Evolutionary conservation across 1,139 yeast genomes (phyloP), one percentile per base, ranked within the genome.

Genomic region (Taphrina populina): DNA sequence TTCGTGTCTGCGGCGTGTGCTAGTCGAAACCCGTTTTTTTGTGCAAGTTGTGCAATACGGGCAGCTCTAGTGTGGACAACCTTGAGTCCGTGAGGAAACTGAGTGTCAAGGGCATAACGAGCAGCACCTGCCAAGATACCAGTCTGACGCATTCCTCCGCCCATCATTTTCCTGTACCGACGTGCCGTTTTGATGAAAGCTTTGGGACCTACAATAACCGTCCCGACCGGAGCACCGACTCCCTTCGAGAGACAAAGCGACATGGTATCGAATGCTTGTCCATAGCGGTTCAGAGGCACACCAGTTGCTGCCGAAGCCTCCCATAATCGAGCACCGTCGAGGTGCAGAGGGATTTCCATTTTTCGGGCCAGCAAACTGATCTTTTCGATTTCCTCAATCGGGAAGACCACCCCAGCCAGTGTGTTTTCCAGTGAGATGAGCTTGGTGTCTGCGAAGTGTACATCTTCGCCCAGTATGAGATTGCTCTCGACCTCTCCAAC

Each of bases 301-400:
- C 85, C 88, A 23, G 95, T 79, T 47, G 78, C 92, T 5, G 78
- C 85, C 27, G 83, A 74, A 1, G 96, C 96, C 67, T 90, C 88
- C 94, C 95, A 88, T 59, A 90, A 74, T 64, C 97, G 77, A n/a
- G 97, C 97, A 62, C 97, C 97, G 67, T 90, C 97, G 66, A 88
- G 79, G 68, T 90, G 97, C 65, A 88, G 72, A 63, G 74, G 77
- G 61, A 88, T 74, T 57, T 77, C 78, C 64, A 83, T 76, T n/a
- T 44, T 49, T 60, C 76, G 73, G 63, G 95, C 88, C 75, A 86
- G 88, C 58, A 73, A 76, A 54, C 86, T 78, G 63, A 90, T 88
- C 61, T 81, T 78, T 61, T 75, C 73, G 62, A 90, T 79, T 68
- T 90, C 96, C 46, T 84, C 94, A 52, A 85, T 66, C 11, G 96